Conservation (phyloP, 148 eudicot species). For the Nepenthes gracilis region DNA sequence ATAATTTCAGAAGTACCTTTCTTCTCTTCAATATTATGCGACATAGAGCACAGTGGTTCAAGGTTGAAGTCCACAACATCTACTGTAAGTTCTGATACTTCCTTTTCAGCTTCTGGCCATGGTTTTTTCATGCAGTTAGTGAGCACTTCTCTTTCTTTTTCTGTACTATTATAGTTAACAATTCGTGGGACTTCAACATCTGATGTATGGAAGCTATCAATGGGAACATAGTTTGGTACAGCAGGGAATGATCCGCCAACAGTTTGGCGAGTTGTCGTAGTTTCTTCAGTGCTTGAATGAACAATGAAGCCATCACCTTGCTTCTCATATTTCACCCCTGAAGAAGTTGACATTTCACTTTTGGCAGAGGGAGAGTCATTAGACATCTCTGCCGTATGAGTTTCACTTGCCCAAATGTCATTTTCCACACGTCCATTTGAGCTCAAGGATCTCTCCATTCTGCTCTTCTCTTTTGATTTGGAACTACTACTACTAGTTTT, state of each 20-base stretch:
- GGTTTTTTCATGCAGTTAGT: neutral
- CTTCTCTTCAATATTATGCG: neutral
- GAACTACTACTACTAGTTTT: conserved; percentile 14
- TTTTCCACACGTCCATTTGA: conserved; percentile 8
- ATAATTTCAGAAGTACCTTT: conserved; percentile 9
- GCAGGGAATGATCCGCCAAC: conserved; percentile 9
- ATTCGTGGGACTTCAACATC: conserved; percentile 3
- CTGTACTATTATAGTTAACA: conserved; percentile 4
- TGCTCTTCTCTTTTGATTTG: conserved; percentile 22
- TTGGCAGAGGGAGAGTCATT: conserved; percentile 10
- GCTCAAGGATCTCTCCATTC: conserved; percentile 15
- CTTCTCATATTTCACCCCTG: conserved; percentile 9
- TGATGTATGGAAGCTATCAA: conserved; percentile 1
- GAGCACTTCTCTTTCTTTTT: conserved; percentile 8
- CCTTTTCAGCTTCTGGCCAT: conserved; percentile 8
- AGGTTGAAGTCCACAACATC: conserved; percentile 1
- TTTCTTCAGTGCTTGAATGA: conserved; percentile 6
- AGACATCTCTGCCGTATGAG: conserved; percentile 2
- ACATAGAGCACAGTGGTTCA: conserved; percentile 6
- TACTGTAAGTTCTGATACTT: conserved; percentile 1
- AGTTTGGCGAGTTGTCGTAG: neutral
- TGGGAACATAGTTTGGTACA: conserved; percentile 4
- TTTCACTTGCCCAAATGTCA: conserved; percentile 9
- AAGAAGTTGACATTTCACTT: conserved; percentile 8
- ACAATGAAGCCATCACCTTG: neutral